Base-by-base conservation (phyloP, 495 filamentous ascomycete genomes). In the Jackrogersella multiformis region DNA sequence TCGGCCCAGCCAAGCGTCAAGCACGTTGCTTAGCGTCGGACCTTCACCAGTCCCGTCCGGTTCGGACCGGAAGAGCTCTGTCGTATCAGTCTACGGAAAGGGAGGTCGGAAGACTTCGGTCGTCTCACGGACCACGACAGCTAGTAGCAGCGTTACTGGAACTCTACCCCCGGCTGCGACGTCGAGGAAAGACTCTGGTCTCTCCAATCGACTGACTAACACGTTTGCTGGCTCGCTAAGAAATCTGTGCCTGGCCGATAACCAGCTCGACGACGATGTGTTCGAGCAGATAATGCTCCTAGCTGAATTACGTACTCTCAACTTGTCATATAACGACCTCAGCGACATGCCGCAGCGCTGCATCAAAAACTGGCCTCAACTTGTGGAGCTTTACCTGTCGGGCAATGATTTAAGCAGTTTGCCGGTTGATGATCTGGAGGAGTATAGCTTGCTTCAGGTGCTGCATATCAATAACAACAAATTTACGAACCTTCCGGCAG, bases 391-490 rank as follows among this genome's bases (percentile, higher is more conserved):
- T 5, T 98, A 97, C 70, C 83, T 99, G 16, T 98, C 95, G 1
- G 96, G 95, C 24, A 99, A 98, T 73, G 93, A 97, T 69, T 79
- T 99, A 42, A 93, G 92, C 1, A 92, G 88, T 16, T 81, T 99
- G 38, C 95, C 95, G 13, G 93, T 94, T 2, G 95, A 99, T 76
- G 95, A 98, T 72, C 82, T 99, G 34, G 95, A 97, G 77, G 90
- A 95, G 71, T 88, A 91, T 44, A 90, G 88, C 67, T 84, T 90
- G 18, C 82, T 99, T 16, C 94, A 96, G 72, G 87, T 95, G 13
- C 84, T 99, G 10, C 92, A 97, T 72, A 92, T 99, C 79, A 99
- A 99, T 76, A 88, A 88, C 59, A 99, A 99, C 77, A 93, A 96
- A 74, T 99, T 99, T 73, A 96, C 97, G 68, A 94, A 94, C 23